Percentiles rank a stretch among this genome's conserved stretches.
Evolutionary conservation across 148 eudicot species (phyloP).

Genomic region (Spergularia marina): DNA sequence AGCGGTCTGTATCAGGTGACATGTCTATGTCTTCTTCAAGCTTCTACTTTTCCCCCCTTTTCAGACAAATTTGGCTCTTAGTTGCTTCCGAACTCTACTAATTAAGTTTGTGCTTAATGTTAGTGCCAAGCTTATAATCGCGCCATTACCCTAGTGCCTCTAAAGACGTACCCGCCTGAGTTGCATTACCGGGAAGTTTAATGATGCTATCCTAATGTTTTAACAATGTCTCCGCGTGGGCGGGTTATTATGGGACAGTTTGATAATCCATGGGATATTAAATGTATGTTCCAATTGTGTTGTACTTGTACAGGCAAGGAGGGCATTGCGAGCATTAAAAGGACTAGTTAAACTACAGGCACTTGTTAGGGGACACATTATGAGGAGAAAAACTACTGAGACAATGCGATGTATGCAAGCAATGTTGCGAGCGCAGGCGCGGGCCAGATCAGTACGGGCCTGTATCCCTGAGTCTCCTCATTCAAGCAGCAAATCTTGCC

Average conservation of each 20-base stretch:
- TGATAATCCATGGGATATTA: neutral
- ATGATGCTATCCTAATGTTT: neutral
- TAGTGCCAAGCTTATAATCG: neutral
- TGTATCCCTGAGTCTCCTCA: slow-evolving; percentile 44
- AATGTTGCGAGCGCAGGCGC: slow-evolving; percentile 57
- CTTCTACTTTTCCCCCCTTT: slow-evolving; percentile 1
- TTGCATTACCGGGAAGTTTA: neutral
- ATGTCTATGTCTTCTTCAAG: slow-evolving; percentile 22
- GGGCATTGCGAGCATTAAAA: slow-evolving; percentile 74
- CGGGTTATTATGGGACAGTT: neutral
- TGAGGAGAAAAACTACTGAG: slow-evolving; percentile 62
- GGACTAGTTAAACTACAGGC: slow-evolving; percentile 86
- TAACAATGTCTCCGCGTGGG: too few species aligned
- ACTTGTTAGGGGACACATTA: slow-evolving; percentile 73
- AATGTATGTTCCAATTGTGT: neutral
- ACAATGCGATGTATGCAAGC: slow-evolving; percentile 66
- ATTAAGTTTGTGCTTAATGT: slow-evolving; percentile 14
- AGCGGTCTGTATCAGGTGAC: slow-evolving; percentile 13
- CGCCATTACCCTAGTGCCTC: neutral
- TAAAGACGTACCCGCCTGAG: neutral
- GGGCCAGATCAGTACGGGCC: slow-evolving; percentile 54
- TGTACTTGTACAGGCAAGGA: slow-evolving; percentile 56
- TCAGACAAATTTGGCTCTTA: slow-evolving; percentile 18
- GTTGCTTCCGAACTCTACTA: neutral
- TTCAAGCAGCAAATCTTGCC: slow-evolving; percentile 49